phyloP scores from a whole-genome alignment of 2,329 filamentous ascomycete species.

The Fusarium nurragi region DNA sequence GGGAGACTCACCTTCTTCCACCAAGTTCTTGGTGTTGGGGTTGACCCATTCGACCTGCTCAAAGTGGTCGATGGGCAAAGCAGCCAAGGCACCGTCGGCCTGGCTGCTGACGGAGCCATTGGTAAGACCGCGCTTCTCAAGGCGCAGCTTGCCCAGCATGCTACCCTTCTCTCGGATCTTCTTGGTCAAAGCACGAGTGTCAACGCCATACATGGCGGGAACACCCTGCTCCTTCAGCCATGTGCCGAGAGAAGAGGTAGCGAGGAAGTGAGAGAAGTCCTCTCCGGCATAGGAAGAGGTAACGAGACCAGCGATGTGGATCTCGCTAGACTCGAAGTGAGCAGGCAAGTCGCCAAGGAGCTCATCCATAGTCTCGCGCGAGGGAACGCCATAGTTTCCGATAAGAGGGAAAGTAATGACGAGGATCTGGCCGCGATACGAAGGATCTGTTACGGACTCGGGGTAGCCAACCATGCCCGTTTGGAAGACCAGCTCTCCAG shows the following conservation, averaged over 20 bases:
- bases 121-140: slow-evolving; percentile 64
- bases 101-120: slow-evolving; percentile 55
- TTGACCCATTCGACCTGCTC: slow-evolving; percentile 89
- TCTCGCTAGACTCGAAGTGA: slow-evolving; percentile 91
- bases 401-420: slow-evolving; percentile 96
- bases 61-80: slow-evolving; percentile 61
- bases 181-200: slow-evolving; percentile 94
- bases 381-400: slow-evolving; percentile 97
- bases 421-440: slow-evolving; percentile 91
- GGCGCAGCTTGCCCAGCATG: slow-evolving; percentile 91
- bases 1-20: slow-evolving; percentile 82
- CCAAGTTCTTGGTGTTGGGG: slow-evolving; percentile 91
- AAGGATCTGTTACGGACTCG: slow-evolving; percentile 89
- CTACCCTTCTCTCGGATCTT: slow-evolving; percentile 92
- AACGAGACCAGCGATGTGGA: slow-evolving; percentile 93
- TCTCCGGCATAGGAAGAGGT: slow-evolving; percentile 93
- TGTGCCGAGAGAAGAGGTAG: slow-evolving; percentile 85
- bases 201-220: slow-evolving; percentile 93
- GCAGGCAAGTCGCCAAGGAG: slow-evolving; percentile 87
- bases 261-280: slow-evolving; percentile 94
- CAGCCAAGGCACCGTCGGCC: slow-evolving; percentile 31
- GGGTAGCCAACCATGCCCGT: slow-evolving; percentile 99
- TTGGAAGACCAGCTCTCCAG: slow-evolving; percentile 98
- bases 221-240: slow-evolving; percentile 98
- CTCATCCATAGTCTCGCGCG: slow-evolving; percentile 83